These are phyloP conservation scores for Colletotrichum cereale DNA, from an alignment of 2,329 filamentous ascomycete genomes.

Conservation along the genomic window DNA sequence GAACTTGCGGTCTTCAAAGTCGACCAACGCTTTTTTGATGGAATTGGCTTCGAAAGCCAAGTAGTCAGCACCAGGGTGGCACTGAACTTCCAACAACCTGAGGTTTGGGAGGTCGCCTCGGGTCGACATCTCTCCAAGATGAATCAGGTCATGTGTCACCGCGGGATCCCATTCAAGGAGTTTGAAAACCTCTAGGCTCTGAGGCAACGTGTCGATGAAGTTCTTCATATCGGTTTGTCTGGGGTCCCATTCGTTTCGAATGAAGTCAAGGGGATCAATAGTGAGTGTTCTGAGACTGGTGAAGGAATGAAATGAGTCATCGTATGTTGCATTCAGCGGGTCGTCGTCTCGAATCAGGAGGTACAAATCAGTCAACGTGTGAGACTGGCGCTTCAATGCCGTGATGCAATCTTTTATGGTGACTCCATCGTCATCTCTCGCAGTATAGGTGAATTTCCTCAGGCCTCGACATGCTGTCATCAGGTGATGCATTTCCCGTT, in stretches of 20 bases:
- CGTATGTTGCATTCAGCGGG: rapidly evolving
- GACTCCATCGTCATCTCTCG: too few relatives aligned
- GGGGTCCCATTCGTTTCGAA: neutral
- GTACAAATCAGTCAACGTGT: neutral
- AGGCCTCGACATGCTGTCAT: neutral
- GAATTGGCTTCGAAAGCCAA: too few relatives aligned
- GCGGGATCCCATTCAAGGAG: neutral
- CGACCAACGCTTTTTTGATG: neutral
- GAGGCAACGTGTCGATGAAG: neutral
- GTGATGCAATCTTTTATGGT: neutral
- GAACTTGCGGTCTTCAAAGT: rapidly evolving
- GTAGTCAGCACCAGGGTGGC: neutral
- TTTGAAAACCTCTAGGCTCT: neutral
- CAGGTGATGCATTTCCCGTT: rapidly evolving
- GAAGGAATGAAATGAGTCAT: neutral
- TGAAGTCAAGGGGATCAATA: neutral
- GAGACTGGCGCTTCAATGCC: neutral
- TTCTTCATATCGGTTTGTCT: too few relatives aligned
- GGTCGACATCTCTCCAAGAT: neutral
- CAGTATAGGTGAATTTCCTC: neutral
- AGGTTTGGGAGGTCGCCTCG: neutral
- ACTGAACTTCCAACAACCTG: neutral
- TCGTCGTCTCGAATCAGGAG: neutral
- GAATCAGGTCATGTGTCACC: rapidly evolving
- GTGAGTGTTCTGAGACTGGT: neutral